A percentile compares a stretch with the other conserved stretches of the same genome.
Conservation (phyloP, 495 filamentous ascomycete genomes). For the Trichoderma parareesei region DNA sequence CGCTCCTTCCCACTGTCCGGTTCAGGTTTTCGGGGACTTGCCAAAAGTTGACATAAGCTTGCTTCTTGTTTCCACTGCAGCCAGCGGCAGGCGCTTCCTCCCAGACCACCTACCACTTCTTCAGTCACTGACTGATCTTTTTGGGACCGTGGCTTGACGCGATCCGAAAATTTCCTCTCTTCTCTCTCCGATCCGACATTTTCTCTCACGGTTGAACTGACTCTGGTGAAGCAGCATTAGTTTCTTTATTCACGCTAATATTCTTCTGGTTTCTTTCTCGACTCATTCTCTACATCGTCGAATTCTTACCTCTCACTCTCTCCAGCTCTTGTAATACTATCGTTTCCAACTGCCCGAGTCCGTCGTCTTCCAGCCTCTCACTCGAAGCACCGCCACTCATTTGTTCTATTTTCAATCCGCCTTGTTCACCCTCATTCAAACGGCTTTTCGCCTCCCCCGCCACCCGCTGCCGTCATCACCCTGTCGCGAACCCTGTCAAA, state of each 20-base stretch:
- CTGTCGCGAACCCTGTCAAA: slow-evolving; percentile 5
- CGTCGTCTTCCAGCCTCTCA: not conserved
- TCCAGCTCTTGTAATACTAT: not conserved
- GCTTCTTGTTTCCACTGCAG: not conserved
- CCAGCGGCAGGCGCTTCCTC: not conserved
- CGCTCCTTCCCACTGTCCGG: not conserved
- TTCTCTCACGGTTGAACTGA: not conserved
- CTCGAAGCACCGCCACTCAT: slow-evolving; percentile 2
- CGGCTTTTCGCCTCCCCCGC: slow-evolving; percentile 9
- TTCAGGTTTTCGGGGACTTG: slow-evolving; percentile 15
- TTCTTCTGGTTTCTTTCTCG: not conserved
- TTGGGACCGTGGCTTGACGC: not conserved
- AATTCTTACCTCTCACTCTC: not conserved
- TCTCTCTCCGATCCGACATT: not conserved
- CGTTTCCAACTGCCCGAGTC: not conserved
- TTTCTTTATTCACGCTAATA: not conserved
- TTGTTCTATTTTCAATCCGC: not conserved
- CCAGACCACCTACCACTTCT: not conserved
- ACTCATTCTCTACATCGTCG: not conserved
- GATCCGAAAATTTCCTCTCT: not conserved
- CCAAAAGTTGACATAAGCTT: slow-evolving; percentile 13
- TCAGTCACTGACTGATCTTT: not conserved
- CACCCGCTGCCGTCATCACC: slow-evolving; percentile 9
- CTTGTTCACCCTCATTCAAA: not conserved
- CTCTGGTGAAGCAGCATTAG: not conserved